Base-by-base conservation (phyloP, 306 rosid genomes). In the Vachellia pachyceras region DNA sequence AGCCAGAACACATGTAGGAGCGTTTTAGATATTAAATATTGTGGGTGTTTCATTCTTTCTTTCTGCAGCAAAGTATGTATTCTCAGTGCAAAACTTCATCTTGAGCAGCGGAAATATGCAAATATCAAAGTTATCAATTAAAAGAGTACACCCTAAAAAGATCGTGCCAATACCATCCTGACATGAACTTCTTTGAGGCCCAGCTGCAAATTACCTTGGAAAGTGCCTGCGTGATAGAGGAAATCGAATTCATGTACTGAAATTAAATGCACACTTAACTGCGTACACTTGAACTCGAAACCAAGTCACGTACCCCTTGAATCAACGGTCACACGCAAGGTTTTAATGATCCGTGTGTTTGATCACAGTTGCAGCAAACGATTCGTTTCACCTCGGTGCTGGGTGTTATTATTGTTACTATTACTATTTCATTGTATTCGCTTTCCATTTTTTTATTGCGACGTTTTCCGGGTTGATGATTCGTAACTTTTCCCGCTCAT, bases 181-280 rank as follows among this genome's bases (percentile, higher is more conserved):
- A 65, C 91, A 95, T 89, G 72, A 92, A 95, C 85, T 95, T 95
- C 79, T 90, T 95, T 0, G 95, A 95, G 3, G 94, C 95, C 98
- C 98, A 95, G 78, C 97, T 95, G 45, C 89, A 88, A 77, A 95
- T 84, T 73, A 95, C 97, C 86, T 91, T 95, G 0, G 85, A 76
- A 87, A 90, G 82, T 1, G 98, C 95, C 97, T 92, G 65, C 50
- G 76, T 18, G 14, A 84, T 41, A 13, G 45, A 79, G 22, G 14
- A 65, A 58, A 15, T 10, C 65, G 45, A 72, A 3, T 74, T 13
- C 0, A 37, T 8, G 14, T 46, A 5, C 15, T 14, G 15, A 72
- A 67, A 39, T 23, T 10, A 39, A 50, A 36, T 1, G 36, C 65
- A 42, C 29, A 10, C 73, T n/a, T n/a, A n/a, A n/a, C n/a, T n/a